Base-by-base conservation (phyloP, 2,329 filamentous ascomycete species). In the Cytospora piceae region DNA sequence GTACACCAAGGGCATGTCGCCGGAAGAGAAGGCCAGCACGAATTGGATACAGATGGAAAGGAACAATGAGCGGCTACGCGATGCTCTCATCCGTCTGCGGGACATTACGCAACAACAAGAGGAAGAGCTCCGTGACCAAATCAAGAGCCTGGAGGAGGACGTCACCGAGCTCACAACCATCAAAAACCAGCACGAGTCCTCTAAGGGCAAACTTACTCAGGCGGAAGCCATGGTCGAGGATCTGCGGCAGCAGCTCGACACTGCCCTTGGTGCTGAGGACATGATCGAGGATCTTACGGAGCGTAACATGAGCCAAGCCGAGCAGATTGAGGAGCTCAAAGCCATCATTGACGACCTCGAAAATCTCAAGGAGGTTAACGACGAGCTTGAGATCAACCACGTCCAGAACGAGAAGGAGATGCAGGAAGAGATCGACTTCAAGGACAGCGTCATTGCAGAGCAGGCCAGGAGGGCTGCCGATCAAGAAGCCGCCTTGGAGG, bases 251-350 rank as follows among this genome's bases (percentile, higher is more conserved):
- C 95, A 97, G 76, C 85, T 99, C 2, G 94, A 99, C 72, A 92
- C 91, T 58, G 93, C 93, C 8, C 83, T 95, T 12, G 92, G 92
- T 6, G 92, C 93, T 15, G 95, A 98, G 75, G 91, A 96, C 71
- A 94, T 97, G 86, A 93, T 98, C 67, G 94, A 97, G 76, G 91
- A 96, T 69, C 84, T 99, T 49, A 93, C 91, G 0, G 92, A 95
- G 69, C 90, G 93, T 73, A 97, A 96, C 73, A 89, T 95, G 81
- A 85, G 85, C 69, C 89, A 96, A 74, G 88, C 89, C 42, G 92
- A 96, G 75, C 87, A 93, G 74, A 88, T 97, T 53, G 90, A 93
- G 68, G 90, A 97, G 74, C 85, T 97, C 60, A 90, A 90, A 72
- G 87, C 87, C 22, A 88, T 90, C 9, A 90, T 98, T 67, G 90